A percentile compares a stretch with the other conserved stretches of the same genome.
Conservation (phyloP, 2,329 filamentous ascomycete genomes). For the Claviceps sp. region DNA sequence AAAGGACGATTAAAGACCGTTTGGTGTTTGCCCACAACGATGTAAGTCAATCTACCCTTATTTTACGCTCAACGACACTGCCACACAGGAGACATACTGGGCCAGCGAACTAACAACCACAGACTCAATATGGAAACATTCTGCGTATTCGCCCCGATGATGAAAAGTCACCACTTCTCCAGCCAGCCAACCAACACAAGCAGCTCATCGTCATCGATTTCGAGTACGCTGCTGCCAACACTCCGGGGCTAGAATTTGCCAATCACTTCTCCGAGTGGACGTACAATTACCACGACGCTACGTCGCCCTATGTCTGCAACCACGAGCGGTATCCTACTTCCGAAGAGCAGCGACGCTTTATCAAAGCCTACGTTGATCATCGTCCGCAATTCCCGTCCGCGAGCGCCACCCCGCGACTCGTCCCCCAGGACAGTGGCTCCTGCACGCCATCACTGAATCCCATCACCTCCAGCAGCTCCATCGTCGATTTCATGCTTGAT, state of each 20-base stretch:
- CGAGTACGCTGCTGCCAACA: conserved; percentile 87
- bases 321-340: conserved; percentile 57
- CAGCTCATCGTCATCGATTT: conserved; percentile 97
- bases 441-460: conserved; percentile 24
- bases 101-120: not conserved
- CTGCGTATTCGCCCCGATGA: conserved; percentile 55
- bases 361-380: conserved; percentile 78
- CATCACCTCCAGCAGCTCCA: conserved; percentile 33
- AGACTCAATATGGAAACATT: conserved; percentile 98
- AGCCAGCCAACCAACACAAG: conserved; percentile 88
- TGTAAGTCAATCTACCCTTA: conserved; percentile 37
- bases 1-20: conserved; percentile 52
- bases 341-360: conserved; percentile 73
- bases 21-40: conserved; percentile 97
- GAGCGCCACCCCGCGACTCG: conserved; percentile 36
- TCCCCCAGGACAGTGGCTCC: conserved; percentile 28
- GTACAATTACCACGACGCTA: conserved; percentile 84
- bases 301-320: conserved; percentile 53
- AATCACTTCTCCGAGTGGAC: conserved; percentile 99
- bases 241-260: conserved; percentile 78
- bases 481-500: conserved; percentile 71
- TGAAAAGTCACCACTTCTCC: conserved; percentile 72
- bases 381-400: conserved; percentile 49
- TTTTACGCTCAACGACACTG: not conserved
- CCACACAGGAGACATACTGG: not conserved